These are phyloP conservation scores for Singerocomus inundabilis DNA, from an alignment of 1,284 basidiomycete species.

Conservation along the genomic window DNA sequence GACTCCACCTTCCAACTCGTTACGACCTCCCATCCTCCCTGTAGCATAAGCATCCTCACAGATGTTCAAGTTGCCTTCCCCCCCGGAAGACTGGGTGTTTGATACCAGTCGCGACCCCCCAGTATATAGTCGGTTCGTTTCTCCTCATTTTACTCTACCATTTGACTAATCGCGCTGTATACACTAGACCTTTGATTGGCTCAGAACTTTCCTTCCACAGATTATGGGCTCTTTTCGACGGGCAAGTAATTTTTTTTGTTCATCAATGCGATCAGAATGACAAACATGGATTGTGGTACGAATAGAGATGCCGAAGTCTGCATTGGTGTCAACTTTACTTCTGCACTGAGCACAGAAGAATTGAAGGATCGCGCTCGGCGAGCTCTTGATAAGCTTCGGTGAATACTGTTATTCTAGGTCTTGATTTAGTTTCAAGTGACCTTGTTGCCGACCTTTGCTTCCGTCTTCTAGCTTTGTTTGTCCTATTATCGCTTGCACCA, in stretches of 20 bases:
- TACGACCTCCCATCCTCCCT: too few relatives aligned
- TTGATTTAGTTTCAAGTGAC: too few relatives aligned
- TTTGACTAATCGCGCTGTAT: background rate
- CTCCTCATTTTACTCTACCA: background rate
- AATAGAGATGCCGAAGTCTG: slow-evolving; percentile 17
- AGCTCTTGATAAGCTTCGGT: slow-evolving; percentile 25
- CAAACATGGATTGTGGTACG: background rate
- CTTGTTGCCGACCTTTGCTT: background rate
- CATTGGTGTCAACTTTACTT: slow-evolving; percentile 17
- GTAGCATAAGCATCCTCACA: too few relatives aligned
- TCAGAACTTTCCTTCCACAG: slow-evolving; percentile 21
- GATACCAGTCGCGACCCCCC: slow-evolving; percentile 10
- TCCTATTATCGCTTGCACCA: slow-evolving; percentile 19
- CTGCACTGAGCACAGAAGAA: slow-evolving; percentile 5
- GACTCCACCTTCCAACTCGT: too few relatives aligned
- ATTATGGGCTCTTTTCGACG: slow-evolving; percentile 15
- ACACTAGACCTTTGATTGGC: slow-evolving; percentile 16
- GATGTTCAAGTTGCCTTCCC: background rate
- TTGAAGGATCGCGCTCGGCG: slow-evolving; percentile 12
- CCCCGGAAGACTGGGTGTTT: slow-evolving; percentile 10
- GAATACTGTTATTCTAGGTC: background rate
- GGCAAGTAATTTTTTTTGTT: slow-evolving; percentile 5
- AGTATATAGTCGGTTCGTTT: slow-evolving; percentile 18
- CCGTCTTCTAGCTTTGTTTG: slow-evolving; percentile 17
- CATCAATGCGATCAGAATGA: background rate